Evolutionary conservation across 495 filamentous ascomycete genomes (phyloP).

Genomic region (Penicillium argentinense): DNA sequence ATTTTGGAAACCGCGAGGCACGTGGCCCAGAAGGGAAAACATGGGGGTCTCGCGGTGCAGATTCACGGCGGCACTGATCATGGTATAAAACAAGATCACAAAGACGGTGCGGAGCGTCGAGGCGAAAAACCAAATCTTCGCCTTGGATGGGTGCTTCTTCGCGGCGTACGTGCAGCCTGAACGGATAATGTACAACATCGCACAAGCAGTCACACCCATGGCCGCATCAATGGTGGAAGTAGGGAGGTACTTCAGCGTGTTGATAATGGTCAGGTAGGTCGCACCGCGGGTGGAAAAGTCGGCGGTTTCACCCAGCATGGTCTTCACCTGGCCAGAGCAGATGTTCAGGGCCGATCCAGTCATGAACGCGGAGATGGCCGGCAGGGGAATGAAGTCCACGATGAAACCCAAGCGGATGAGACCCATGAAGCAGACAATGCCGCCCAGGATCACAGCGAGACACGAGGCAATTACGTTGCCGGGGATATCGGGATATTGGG

Average conservation of each 20-base stretch:
- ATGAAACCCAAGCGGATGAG: constrained; percentile 83
- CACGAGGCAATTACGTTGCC: constrained; percentile 70
- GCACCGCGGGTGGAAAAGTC: constrained; percentile 70
- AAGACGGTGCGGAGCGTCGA: constrained; percentile 89
- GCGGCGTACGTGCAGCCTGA: constrained; percentile 63
- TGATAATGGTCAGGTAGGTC: constrained; percentile 84
- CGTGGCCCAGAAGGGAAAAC: constrained; percentile 69
- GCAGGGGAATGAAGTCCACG: constrained; percentile 91
- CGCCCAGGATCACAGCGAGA: constrained; percentile 76
- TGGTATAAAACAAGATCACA: constrained; percentile 87
- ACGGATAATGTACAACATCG: constrained; percentile 81
- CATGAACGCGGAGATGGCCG: constrained; percentile 96
- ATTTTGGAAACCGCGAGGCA: constrained; percentile 83
- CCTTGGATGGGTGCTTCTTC: constrained; percentile 64
- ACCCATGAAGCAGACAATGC: constrained; percentile 80
- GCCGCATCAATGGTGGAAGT: constrained; percentile 74
- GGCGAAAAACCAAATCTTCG: constrained; percentile 83
- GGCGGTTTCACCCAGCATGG: constrained; percentile 78
- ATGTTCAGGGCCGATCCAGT: constrained; percentile 95
- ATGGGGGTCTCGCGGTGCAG: constrained; percentile 45
- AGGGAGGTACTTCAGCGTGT: constrained; percentile 76
- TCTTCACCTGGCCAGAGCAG: constrained; percentile 79
- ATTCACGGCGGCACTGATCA: constrained; percentile 88
- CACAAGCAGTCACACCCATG: constrained; percentile 82
- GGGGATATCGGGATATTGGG: constrained; percentile 57